Evolutionary conservation across 2,329 filamentous ascomycete genomes (phyloP).

Genomic region (Zymoseptoria brevis): DNA sequence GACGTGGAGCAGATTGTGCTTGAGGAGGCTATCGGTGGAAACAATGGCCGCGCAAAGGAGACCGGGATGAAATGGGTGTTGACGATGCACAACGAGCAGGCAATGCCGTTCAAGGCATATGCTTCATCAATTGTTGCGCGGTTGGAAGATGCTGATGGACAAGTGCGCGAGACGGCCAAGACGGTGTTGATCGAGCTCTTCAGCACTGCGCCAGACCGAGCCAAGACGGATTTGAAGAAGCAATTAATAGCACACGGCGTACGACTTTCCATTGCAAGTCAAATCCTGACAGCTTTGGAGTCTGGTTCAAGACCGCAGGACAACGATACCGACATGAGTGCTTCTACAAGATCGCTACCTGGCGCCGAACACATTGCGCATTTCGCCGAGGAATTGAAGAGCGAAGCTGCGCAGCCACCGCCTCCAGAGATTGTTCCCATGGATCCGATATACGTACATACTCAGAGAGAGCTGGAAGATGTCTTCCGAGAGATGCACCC

Average conservation of each 20-base stretch:
- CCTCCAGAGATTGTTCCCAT: slow-evolving; percentile 61
- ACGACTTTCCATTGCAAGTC: slow-evolving; percentile 73
- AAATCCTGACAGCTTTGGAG: slow-evolving; percentile 55
- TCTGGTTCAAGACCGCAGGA: slow-evolving; percentile 17
- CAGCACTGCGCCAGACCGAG: slow-evolving; percentile 67
- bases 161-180: slow-evolving; percentile 79
- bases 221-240: slow-evolving; percentile 81
- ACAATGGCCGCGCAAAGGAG: slow-evolving; percentile 79
- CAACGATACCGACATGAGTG: slow-evolving; percentile 27
- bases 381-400: slow-evolving; percentile 36
- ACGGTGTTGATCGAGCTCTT: slow-evolving; percentile 79
- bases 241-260: slow-evolving; percentile 80
- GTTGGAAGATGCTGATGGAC: slow-evolving; percentile 81
- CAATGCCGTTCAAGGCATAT: slow-evolving; percentile 72
- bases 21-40: slow-evolving; percentile 68
- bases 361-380: slow-evolving; percentile 37
- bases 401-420: slow-evolving; percentile 46
- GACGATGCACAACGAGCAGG: slow-evolving; percentile 74
- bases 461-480: slow-evolving; percentile 79
- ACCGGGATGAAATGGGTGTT: slow-evolving; percentile 76
- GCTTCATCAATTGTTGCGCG: slow-evolving; percentile 76
- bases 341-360: slow-evolving; percentile 36
- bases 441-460: slow-evolving; percentile 77
- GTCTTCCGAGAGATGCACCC: slow-evolving; percentile 72
- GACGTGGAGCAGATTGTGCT: slow-evolving; percentile 77